Percentiles rank a stretch among this genome's conserved stretches.
Evolutionary conservation across 2,329 filamentous ascomycete genomes (phyloP).

Genomic region (Pseudogymnoascus sp.): DNA sequence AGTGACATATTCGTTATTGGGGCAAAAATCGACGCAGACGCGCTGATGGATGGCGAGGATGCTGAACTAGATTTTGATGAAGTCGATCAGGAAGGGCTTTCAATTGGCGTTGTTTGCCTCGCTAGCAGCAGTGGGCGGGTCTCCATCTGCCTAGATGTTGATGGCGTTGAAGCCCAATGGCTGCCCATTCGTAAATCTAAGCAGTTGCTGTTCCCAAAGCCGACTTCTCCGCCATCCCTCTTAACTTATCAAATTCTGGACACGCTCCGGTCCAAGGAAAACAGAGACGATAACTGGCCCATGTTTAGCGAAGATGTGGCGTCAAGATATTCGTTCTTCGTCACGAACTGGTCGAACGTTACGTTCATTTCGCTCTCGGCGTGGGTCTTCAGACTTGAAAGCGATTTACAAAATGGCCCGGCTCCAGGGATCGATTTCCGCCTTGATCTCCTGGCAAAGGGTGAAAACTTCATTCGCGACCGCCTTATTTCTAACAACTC

Average conservation of each 20-base stretch:
- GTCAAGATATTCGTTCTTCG: slow-evolving; percentile 55
- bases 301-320: slow-evolving; percentile 53
- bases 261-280: slow-evolving; percentile 46
- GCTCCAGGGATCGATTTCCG: slow-evolving; percentile 54
- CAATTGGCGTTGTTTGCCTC: slow-evolving; percentile 50
- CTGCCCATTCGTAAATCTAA: slow-evolving; percentile 47
- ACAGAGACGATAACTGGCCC: slow-evolving; percentile 51
- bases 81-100: slow-evolving; percentile 50
- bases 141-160: slow-evolving; percentile 52
- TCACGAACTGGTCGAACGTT: slow-evolving; percentile 53
- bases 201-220: slow-evolving; percentile 31
- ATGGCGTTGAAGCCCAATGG: slow-evolving; percentile 59
- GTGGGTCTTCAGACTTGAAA: slow-evolving; percentile 57
- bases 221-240: slow-evolving; percentile 39
- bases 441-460: slow-evolving; percentile 50
- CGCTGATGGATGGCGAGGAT: slow-evolving; percentile 57
- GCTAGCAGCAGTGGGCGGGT: slow-evolving; percentile 54
- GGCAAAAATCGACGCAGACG: slow-evolving; percentile 50
- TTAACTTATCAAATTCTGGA: slow-evolving; percentile 57
- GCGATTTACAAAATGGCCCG: slow-evolving; percentile 48
- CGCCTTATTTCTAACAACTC: slow-evolving; percentile 47
- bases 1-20: slow-evolving; percentile 57
- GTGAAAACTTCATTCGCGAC: slow-evolving; percentile 48
- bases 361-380: slow-evolving; percentile 51
- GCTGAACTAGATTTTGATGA: slow-evolving; percentile 51